Evolutionary conservation across 345 rosid genomes (phyloP).

Genomic region (Arabidopsis thaliana): TAIR10.1 NC_003075.7:12555501-12556000

Average conservation of each 20-base stretch:
- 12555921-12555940: constrained; percentile 38
- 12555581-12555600: constrained; percentile 91
- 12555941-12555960: constrained; percentile 16
- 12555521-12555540: neutral
- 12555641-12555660: constrained; percentile 71
- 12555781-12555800: constrained; percentile 92
- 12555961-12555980: constrained; percentile 22
- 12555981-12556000: constrained; percentile 27
- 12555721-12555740: constrained; percentile 4
- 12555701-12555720: constrained; percentile 28
- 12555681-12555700: constrained; percentile 50
- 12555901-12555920: constrained; percentile 22
- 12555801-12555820: constrained; percentile 69
- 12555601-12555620: constrained; percentile 92
- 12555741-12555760: constrained; percentile 13
- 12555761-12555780: neutral
- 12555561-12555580: constrained; percentile 95
- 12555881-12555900: constrained; percentile 15
- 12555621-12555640: constrained; percentile 82
- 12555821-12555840: constrained; percentile 81
- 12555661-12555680: constrained; percentile 77
- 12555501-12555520: constrained; percentile 3
- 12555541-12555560: neutral
- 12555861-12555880: constrained; percentile 22
- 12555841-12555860: constrained; percentile 75